Percentiles rank a stretch among this genome's conserved stretches.
phyloP scores from a whole-genome alignment of 2,329 filamentous ascomycete genomes.

The Fusarium xyrophilum region DNA sequence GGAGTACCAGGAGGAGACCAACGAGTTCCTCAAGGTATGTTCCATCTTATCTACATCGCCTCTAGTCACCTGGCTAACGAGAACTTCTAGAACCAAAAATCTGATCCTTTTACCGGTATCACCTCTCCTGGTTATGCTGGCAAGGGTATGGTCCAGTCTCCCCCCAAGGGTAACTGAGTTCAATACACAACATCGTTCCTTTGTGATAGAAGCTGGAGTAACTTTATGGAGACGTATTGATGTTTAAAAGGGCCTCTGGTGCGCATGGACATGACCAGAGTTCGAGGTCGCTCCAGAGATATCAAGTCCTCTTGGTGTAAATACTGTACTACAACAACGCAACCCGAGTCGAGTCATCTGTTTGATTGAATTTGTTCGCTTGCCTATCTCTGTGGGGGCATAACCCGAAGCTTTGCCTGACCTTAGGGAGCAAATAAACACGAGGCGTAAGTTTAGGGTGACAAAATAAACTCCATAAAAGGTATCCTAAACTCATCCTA shows the following conservation, averaged over 20 bases:
- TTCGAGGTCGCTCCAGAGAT: conserved; percentile 45
- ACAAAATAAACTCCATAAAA: too few relatives aligned
- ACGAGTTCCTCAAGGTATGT: conserved; percentile 88
- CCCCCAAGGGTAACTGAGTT: conserved; percentile 59
- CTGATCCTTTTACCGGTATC: conserved; percentile 87
- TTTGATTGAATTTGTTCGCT: conserved; percentile 42
- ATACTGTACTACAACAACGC: conserved; percentile 54
- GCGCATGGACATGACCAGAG: conserved; percentile 39
- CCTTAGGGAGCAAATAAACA: too few relatives aligned
- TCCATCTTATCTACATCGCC: not conserved
- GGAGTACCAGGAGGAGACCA: conserved; percentile 95
- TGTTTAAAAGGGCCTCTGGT: conserved; percentile 45
- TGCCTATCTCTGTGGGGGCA: conserved; percentile 23
- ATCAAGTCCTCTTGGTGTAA: conserved; percentile 47
- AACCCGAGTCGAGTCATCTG: conserved; percentile 46
- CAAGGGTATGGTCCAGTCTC: conserved; percentile 78
- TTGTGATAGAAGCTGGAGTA: conserved; percentile 47
- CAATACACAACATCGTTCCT: conserved; percentile 42
- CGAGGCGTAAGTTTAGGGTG: too few relatives aligned
- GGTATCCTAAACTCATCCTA: too few relatives aligned
- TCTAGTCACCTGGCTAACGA: conserved; percentile 19
- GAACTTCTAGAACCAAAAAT: conserved; percentile 73
- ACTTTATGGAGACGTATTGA: conserved; percentile 43
- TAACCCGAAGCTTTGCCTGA: conserved; percentile 9
- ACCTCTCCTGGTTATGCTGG: conserved; percentile 79